Evolutionary conservation across 2,329 filamentous ascomycete genomes (phyloP), one percentile per base, ranked within the genome.

Genomic region (Alternaria burnsii): DNA sequence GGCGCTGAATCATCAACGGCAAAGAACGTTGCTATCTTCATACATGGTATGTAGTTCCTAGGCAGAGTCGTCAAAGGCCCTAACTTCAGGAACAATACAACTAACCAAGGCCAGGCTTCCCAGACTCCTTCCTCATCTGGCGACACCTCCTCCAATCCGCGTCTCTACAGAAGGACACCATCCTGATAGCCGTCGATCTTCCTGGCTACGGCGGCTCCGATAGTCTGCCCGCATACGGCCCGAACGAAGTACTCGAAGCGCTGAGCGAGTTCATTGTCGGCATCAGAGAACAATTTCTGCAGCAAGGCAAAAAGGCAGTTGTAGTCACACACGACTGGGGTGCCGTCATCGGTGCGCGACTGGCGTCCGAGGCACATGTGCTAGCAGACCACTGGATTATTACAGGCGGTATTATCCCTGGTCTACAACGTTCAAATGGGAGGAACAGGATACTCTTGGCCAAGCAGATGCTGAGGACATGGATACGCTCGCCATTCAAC

Each of bases 131-230:
- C 74, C 79, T 82, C 11, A 74, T 88, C 52, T 88, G 85, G 84
- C 80, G 80, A 46, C 76, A 82, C 52, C 72, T 86, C 24, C 73
- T 87, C 20, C 72, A 73, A 40, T 82, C 81, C 0, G 59, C 77
- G 9, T 67, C 74, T 10, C 72, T 81, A 28, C 60, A 78, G 26
- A 66, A 78, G 7, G 80, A 82, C 20, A 57, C 66, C 44, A 81
- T 81, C 20, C 66, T 87, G 7, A 80, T 88, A 32, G 85, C 85
- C 0, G 78, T 87, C 40, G 86, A 88, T 68, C 71, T 88, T 7
- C 86, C 86, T 18, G 86, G 86, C 2, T 88, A 84, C 62, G 86
- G 86, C 36, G 86, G 86, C 10, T 87, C 82, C 57, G 85, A 87
- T 62, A 79, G 79, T 51, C 72, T 88, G 57, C 71, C 79, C 1